These are phyloP conservation scores for Laetiporus sulphureus DNA, from an alignment of 1,284 basidiomycete genomes.

Conservation along the genomic window DNA sequence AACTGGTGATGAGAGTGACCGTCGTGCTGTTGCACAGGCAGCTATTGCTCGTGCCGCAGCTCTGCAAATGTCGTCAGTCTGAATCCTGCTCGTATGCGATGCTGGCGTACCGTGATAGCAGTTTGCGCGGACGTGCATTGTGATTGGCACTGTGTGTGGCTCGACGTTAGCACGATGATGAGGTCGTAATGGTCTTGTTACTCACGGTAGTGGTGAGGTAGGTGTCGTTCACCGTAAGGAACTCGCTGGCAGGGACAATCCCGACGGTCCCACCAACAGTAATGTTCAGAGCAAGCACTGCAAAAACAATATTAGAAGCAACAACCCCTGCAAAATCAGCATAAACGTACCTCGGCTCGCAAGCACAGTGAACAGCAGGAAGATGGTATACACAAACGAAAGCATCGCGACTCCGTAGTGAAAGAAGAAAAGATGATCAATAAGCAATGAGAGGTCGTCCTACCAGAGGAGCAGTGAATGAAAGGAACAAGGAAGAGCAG, in stretches of 20 bases:
- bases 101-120: constrained; percentile 33
- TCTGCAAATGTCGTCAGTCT: no score
- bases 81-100: no score
- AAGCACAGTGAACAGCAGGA: constrained; percentile 9
- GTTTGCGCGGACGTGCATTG: constrained; percentile 32
- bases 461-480: constrained; percentile 9
- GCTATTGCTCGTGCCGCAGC: constrained; percentile 26
- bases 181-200: constrained; percentile 2
- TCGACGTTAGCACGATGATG: neutral
- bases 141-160: constrained; percentile 33
- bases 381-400: constrained; percentile 5
- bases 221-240: constrained; percentile 38
- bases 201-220: constrained; percentile 36
- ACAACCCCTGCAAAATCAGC: neutral
- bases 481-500: neutral
- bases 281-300: constrained; percentile 46
- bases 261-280: constrained; percentile 31
- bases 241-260: constrained; percentile 35
- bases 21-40: constrained; percentile 48
- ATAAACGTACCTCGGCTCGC: constrained; percentile 10
- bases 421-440: neutral
- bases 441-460: constrained; percentile 3
- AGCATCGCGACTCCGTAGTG: constrained; percentile 7
- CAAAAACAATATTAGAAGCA: neutral
- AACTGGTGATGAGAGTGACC: constrained; percentile 34